Conservation (phyloP, 2,329 filamentous ascomycete genomes). For the Ascochyta koolunga region DNA sequence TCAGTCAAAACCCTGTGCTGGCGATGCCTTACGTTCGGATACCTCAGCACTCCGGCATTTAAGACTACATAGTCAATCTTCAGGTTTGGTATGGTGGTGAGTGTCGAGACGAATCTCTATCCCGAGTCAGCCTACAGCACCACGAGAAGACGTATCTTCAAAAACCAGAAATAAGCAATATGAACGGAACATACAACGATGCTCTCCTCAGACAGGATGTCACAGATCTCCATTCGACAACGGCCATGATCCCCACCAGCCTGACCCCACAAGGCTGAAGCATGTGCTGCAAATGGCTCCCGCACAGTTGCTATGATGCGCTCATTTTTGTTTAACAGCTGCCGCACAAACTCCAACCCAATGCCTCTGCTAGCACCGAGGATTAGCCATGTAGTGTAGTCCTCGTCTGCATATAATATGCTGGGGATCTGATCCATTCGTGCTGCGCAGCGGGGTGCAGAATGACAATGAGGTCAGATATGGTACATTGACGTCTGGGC, state of each 20-base stretch:
- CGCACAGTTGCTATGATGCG: conserved; percentile 60
- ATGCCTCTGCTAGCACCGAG: conserved; percentile 56
- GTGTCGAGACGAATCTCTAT: conserved; percentile 52
- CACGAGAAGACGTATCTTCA: background rate
- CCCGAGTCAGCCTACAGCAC: conserved; percentile 6
- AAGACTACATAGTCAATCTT: conserved; percentile 62
- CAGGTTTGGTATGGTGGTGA: conserved; percentile 50
- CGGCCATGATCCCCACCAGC: conserved; percentile 53
- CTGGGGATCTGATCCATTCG: conserved; percentile 53
- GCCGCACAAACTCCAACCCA: conserved; percentile 60
- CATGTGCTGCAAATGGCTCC: conserved; percentile 49
- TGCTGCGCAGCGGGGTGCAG: conserved; percentile 17
- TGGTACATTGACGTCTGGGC: conserved; percentile 18
- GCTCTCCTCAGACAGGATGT: conserved; percentile 60
- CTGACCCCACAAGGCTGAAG: conserved; percentile 50
- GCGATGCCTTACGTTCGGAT: conserved; percentile 58
- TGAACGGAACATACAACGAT: conserved; percentile 49
- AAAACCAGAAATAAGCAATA: background rate
- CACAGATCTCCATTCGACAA: conserved; percentile 58
- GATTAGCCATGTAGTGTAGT: conserved; percentile 54
- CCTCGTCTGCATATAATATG: conserved; percentile 49
- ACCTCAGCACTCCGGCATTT: conserved; percentile 63
- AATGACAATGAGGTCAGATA: conserved; percentile 14
- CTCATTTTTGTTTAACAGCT: conserved; percentile 55
- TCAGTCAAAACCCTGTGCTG: conserved; percentile 10